Conservation (phyloP, 1,284 basidiomycete species). For the Tausonia pullulans region DNA sequence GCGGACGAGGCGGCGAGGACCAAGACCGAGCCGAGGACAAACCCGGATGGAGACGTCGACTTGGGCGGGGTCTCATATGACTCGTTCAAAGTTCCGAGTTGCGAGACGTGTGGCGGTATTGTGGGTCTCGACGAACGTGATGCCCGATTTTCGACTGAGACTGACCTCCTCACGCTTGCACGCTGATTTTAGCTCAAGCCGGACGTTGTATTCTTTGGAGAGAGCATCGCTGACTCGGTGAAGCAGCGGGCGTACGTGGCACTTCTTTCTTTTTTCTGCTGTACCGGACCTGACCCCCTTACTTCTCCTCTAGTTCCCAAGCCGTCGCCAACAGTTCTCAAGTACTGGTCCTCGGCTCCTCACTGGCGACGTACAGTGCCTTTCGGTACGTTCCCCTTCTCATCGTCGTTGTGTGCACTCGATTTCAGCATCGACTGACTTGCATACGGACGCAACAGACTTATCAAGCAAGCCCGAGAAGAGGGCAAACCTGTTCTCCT, state of each 20-base stretch:
- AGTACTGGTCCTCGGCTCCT: slow-evolving; percentile 72
- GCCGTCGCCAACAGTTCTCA: slow-evolving; percentile 52
- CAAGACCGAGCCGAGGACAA: slow-evolving; percentile 57
- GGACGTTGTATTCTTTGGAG: slow-evolving; percentile 78
- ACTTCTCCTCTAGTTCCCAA: slow-evolving; percentile 39
- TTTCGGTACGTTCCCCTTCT: slow-evolving; percentile 48
- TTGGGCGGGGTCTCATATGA: slow-evolving; percentile 62
- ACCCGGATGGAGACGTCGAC: slow-evolving; percentile 89
- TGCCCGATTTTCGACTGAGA: not conserved
- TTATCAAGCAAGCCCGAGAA: slow-evolving; percentile 70
- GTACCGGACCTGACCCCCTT: not conserved
- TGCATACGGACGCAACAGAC: slow-evolving; percentile 32
- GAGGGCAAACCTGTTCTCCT: slow-evolving; percentile 63
- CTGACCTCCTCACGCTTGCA: too few species aligned
- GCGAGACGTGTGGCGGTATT: slow-evolving; percentile 49
- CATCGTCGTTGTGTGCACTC: too few species aligned
- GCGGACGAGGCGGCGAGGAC: slow-evolving; percentile 54
- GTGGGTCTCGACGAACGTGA: slow-evolving; percentile 32
- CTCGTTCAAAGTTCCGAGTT: slow-evolving; percentile 67
- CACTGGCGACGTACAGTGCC: slow-evolving; percentile 82
- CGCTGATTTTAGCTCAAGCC: slow-evolving; percentile 53
- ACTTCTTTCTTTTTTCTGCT: not conserved
- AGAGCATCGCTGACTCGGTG: slow-evolving; percentile 54
- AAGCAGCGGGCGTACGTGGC: slow-evolving; percentile 57
- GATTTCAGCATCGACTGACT: too few species aligned